Percentiles rank a stretch among this genome's conserved stretches.
Evolutionary conservation across 805 yeast genomes (phyloP).

Genomic region (Cyberlindnera euphorbiiphila): DNA sequence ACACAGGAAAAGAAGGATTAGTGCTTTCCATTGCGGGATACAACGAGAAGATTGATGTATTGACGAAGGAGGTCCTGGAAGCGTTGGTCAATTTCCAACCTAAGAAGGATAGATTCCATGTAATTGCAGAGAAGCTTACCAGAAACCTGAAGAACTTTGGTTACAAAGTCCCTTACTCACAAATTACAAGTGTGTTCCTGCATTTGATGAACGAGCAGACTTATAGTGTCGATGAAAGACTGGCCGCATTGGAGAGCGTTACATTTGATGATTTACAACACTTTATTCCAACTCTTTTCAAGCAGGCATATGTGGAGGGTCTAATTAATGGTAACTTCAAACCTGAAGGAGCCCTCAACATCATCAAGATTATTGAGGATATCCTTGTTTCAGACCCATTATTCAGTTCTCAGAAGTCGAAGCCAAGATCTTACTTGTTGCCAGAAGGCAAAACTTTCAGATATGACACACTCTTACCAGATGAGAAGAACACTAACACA

Average conservation of each 20-base stretch:
- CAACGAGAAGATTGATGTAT: constrained; percentile 69
- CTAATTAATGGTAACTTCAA: constrained; percentile 72
- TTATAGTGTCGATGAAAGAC: constrained; percentile 61
- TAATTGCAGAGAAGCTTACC: constrained; percentile 57
- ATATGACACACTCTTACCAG: constrained; percentile 51
- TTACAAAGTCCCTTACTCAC: constrained; percentile 72
- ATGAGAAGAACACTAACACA: constrained; percentile 72
- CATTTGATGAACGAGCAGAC: constrained; percentile 68
- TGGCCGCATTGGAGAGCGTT: constrained; percentile 43
- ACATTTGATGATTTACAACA: constrained; percentile 45
- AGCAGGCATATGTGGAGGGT: constrained; percentile 65
- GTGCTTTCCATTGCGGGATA: constrained; percentile 70
- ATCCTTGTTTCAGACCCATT: constrained; percentile 36
- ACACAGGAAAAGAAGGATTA: constrained; percentile 66
- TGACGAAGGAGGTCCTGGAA: constrained; percentile 57
- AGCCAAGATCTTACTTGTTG: constrained; percentile 40
- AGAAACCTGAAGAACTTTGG: constrained; percentile 68
- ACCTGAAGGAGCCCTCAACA: constrained; percentile 47
- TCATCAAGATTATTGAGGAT: constrained; percentile 41
- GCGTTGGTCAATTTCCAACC: constrained; percentile 49
- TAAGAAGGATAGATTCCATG: constrained; percentile 55
- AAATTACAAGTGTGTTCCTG: constrained; percentile 60
- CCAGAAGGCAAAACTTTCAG: constrained; percentile 38
- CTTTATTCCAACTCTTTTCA: constrained; percentile 50
- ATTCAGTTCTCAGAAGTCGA: constrained; percentile 41